phyloP scores from a whole-genome alignment of 768 basidiomycete genomes.

The Tylopilus balloui region DNA sequence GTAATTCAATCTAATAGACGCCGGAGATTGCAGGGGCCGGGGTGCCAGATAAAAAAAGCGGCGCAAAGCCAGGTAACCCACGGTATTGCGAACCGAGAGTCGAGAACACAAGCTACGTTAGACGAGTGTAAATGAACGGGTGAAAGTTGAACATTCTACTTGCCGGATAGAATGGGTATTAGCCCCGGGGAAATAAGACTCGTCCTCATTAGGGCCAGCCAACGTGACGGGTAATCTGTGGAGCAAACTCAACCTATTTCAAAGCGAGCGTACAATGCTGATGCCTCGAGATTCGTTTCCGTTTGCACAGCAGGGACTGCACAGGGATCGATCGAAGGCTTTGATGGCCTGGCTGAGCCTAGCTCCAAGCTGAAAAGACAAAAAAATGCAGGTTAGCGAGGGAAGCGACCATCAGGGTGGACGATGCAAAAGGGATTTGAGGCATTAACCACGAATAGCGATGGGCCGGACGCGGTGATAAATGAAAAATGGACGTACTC shows the following conservation, averaged over 20 bases:
- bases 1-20: constrained; percentile 10
- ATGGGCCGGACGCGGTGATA: constrained; percentile 12
- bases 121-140: constrained; percentile 9
- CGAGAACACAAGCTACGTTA: not conserved
- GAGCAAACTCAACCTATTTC: constrained; percentile 17
- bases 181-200: constrained; percentile 13
- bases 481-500: constrained; percentile 12
- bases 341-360: constrained; percentile 9
- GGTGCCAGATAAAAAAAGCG: not conserved
- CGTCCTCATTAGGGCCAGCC: not conserved
- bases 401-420: not conserved
- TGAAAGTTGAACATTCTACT: constrained; percentile 5
- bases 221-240: constrained; percentile 9
- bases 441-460: not conserved
- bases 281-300: constrained; percentile 28
- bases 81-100: constrained; percentile 4
- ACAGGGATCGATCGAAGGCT: constrained; percentile 12
- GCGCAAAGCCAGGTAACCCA: not conserved
- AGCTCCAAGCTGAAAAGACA: not conserved
- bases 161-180: constrained; percentile 1
- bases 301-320: constrained; percentile 4
- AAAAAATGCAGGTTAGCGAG: not conserved
- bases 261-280: constrained; percentile 11
- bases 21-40: constrained; percentile 2
- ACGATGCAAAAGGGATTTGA: constrained; percentile 3